Evolutionary conservation across 192 early-diverging fungal genomes (phyloP).

Genomic region (Coemansia sp.): DNA sequence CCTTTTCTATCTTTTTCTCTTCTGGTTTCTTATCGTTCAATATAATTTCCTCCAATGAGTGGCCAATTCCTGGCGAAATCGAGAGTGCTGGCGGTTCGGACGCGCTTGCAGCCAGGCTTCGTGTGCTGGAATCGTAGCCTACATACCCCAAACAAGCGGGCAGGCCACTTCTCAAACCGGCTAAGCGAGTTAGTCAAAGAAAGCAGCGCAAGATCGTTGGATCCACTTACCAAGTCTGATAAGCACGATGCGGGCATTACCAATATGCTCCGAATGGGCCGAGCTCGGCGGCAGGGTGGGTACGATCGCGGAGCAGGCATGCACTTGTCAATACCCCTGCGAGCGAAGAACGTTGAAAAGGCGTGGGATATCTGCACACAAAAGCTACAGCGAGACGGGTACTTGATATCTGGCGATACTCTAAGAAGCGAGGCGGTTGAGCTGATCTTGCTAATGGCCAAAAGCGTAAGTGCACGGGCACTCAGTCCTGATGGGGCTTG

Average conservation of each 20-base stretch:
- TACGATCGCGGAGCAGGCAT: slow-evolving; percentile 27
- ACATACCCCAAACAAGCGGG: background rate
- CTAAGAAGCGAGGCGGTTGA: slow-evolving; percentile 16
- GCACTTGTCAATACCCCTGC: slow-evolving; percentile 37
- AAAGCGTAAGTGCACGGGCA: background rate
- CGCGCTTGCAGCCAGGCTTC: background rate
- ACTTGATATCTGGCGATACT: slow-evolving; percentile 3
- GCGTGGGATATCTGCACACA: slow-evolving; percentile 53
- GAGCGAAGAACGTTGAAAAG: slow-evolving; percentile 42
- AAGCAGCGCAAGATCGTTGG: background rate
- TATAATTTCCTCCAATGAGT: background rate
- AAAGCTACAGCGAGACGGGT: slow-evolving; percentile 5
- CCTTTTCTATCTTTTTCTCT: background rate
- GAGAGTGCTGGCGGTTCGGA: background rate
- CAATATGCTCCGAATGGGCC: slow-evolving; percentile 8
- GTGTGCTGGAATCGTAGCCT: background rate
- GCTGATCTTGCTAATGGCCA: slow-evolving; percentile 24
- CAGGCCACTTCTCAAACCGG: background rate
- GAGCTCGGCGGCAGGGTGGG: slow-evolving; percentile 18
- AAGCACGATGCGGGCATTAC: background rate
- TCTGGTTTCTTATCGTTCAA: background rate
- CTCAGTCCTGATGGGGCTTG: background rate
- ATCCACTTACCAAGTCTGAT: slow-evolving; percentile 10
- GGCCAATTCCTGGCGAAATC: slow-evolving; percentile 1
- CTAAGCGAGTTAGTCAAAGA: background rate